Evolutionary conservation across 805 yeast genomes (phyloP).

Genomic region (Kazachstania psychrophila): DNA sequence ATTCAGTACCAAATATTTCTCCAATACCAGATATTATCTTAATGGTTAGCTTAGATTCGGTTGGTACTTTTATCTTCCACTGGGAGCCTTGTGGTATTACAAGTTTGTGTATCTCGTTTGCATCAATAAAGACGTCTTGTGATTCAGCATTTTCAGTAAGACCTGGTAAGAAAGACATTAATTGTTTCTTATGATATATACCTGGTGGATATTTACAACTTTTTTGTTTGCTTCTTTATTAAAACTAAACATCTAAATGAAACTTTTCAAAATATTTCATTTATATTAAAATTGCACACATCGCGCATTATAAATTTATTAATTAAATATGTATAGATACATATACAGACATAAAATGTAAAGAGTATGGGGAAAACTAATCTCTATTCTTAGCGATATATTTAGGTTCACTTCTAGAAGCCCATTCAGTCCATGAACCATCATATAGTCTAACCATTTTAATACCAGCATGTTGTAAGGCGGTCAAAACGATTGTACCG

Average conservation of each 20-base stretch:
- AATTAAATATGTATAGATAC: too few species aligned
- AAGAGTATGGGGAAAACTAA: too few species aligned
- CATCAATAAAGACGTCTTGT: constrained; percentile 9
- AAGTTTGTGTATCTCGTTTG: constrained; percentile 15
- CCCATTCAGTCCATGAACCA: constrained; percentile 66
- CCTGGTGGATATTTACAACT: not conserved
- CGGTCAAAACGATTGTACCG: constrained; percentile 78
- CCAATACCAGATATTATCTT: constrained; percentile 56
- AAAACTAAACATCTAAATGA: too few species aligned
- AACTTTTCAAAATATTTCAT: too few species aligned
- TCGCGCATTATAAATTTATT: too few species aligned
- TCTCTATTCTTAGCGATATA: constrained; percentile 19
- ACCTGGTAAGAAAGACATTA: constrained; percentile 10
- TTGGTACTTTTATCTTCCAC: constrained; percentile 30
- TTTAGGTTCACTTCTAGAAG: constrained; percentile 16
- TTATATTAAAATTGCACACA: too few species aligned
- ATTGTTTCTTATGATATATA: not conserved
- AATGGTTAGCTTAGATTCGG: constrained; percentile 34
- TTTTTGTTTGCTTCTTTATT: too few species aligned
- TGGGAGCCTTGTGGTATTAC: constrained; percentile 20
- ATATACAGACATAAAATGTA: too few species aligned
- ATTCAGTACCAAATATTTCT: constrained; percentile 89
- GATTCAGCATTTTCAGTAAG: constrained; percentile 6
- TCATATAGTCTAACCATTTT: constrained; percentile 56
- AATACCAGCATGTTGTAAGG: constrained; percentile 48